Base-by-base conservation (phyloP, 164 flowering plant species). In the Paratinospora sagittata region DNA sequence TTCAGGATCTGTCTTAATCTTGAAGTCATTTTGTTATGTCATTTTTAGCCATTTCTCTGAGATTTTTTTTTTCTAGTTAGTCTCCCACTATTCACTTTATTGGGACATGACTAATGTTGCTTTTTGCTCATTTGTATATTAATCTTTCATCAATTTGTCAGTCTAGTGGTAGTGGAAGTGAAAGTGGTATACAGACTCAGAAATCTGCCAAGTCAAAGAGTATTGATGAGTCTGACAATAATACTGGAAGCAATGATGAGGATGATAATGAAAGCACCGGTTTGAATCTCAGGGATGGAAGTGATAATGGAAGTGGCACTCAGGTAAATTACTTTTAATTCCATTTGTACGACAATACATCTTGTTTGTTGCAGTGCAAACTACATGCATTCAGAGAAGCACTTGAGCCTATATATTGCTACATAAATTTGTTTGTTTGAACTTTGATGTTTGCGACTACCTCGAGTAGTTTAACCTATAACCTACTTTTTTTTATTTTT, bases 101-200 rank as follows among this genome's bases (percentile, higher is more conserved):
- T 73, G 8, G 67, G 23, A 27, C 43, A 14, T 3, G 14, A 26
- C 58, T 67, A 16, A 66, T 47, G 11, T 67, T 61, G 64, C 49
- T 34, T 58, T 33, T 36, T 30, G 57, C 49, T 58, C 24, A 9
- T 2, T 19, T 33, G 21, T 17, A 69, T 33, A 67, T 67, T 43
- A 21, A 43, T 57, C 19, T 61, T 47, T 57, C 33, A 34, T 60
- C 49, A 13, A 17, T 52, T 77, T 73, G 30, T 75, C 84, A 86
- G 90, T 86, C 87, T 65, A 87, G 91, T 69, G 90, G 89, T 65
- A 89, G 94, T 79, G 91, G 88, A 67, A 87, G 91, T 74, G 93
- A 86, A 79, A 87, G 91, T 80, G 85, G 84, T 23, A 76, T 78
- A 36, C 79, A 76, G 57, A 77, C 82, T 58, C 76, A 79, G 73